These are phyloP conservation scores for Saccharum officinarum DNA, from an alignment of 176 grass and related monocot genomes.

Conservation along the genomic window DNA sequence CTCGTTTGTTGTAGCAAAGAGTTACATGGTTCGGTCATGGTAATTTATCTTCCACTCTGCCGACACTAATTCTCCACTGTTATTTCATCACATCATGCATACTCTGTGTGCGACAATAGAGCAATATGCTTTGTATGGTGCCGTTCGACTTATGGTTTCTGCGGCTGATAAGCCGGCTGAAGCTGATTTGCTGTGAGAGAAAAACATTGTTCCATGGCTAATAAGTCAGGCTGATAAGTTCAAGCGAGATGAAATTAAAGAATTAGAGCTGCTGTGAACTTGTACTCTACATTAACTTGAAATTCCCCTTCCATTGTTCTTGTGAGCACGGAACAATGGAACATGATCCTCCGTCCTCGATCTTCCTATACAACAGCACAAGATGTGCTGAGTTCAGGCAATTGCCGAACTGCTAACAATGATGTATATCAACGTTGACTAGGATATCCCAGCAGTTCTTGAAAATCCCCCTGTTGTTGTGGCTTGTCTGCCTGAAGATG, in stretches of 20 bases:
- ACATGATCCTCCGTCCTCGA: neutral
- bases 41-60: neutral
- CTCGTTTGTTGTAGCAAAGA: neutral
- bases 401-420: neutral
- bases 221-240: no score
- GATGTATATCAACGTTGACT: neutral
- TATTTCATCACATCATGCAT: neutral
- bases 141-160: no score
- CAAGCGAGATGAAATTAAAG: neutral
- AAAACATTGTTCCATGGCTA: no score
- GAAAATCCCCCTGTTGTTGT: neutral
- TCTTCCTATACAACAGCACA: conserved; percentile 21
- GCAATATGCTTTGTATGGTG: neutral
- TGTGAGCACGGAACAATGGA: neutral
- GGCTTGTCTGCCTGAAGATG: neutral
- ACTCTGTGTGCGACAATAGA: no score
- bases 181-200: no score
- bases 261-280: neutral
- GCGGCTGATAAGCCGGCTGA: no score
- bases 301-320: neutral
- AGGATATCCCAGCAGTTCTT: neutral
- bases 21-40: neutral
- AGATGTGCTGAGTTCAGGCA: neutral
- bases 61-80: no score
- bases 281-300: neutral